Conservation (phyloP, 2,329 filamentous ascomycete genomes). For the Talaromyces sp. region DNA sequence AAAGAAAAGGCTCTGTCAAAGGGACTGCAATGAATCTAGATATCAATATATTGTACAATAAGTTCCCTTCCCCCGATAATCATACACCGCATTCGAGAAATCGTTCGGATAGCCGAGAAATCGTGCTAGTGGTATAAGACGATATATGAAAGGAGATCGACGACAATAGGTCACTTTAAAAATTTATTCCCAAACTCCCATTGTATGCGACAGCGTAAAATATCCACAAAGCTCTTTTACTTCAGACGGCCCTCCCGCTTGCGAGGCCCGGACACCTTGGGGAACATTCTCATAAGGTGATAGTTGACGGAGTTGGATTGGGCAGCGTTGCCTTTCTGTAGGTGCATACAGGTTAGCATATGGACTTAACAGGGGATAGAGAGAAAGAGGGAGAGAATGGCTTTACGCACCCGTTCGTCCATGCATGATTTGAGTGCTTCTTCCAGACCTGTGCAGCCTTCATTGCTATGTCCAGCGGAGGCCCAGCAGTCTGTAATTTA, state of each 20-base stretch:
- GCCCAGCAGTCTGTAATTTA: conserved; percentile 41
- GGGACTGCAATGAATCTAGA: neutral
- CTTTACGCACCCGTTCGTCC: conserved; percentile 66
- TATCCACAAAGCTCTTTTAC: neutral
- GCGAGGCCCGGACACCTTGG: conserved; percentile 66
- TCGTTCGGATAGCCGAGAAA: neutral
- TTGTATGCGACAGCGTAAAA: conserved; percentile 8
- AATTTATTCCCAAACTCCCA: conserved; percentile 8
- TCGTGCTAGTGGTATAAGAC: neutral
- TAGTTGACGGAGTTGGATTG: conserved; percentile 85
- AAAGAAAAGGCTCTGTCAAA: neutral
- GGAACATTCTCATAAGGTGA: conserved; percentile 74
- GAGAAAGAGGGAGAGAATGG: conserved; percentile 1
- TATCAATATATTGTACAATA: conserved; percentile 11
- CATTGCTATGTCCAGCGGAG: conserved; percentile 43
- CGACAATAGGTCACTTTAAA: neutral
- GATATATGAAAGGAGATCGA: neutral
- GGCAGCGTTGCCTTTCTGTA: conserved; percentile 51
- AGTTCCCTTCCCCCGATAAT: neutral
- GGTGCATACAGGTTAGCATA: conserved; percentile 4
- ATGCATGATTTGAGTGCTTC: conserved; percentile 64
- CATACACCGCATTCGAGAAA: conserved; percentile 3
- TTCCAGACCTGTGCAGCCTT: conserved; percentile 58
- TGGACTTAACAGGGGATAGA: neutral
- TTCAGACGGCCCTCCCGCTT: conserved; percentile 51